Base-by-base conservation (phyloP, 495 filamentous ascomycete genomes). In the Neurospora cerealis region DNA sequence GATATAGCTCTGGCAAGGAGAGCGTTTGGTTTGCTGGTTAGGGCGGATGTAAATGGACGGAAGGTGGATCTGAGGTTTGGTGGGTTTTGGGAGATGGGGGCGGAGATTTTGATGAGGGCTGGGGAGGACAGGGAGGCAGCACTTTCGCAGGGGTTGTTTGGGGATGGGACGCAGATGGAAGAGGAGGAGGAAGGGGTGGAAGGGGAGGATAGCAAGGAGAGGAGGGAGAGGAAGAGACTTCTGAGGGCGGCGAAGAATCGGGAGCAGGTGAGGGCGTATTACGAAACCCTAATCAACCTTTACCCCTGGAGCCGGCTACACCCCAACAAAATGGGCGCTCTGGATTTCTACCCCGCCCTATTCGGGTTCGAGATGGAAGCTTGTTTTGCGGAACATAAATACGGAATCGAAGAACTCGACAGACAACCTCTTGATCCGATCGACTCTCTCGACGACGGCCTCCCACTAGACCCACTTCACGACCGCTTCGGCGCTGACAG, bases 311-410 rank as follows among this genome's bases (percentile, higher is more conserved):
- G 78, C 72, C 44, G 73, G 48, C 69, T 77, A 71, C 75, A 78
- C 17, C 78, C 80, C 5, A 62, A 74, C 13, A 71, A 73, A 7
- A 77, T 79, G 39, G 74, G 60, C 1, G 81, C 81, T 13, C 44
- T 85, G 38, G 81, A 85, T 69, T 85, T 86, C 72, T 82, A 81
- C 71, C 79, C 80, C 17, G 80, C 80, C 40, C 74, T 86, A 34
- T 85, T 83, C 69, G 78, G 78, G 62, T 73, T 78, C 69, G 84
- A 86, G 77, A 77, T 84, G 73, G 81, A 85, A 48, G 79, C 74
- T 60, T 75, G 82, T 8, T 76, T 81, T 71, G 76, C 74, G 24
- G 79, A 80, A 71, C 75, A 81, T 36, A 69, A 62, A 32, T 13
- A 44, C 36, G 78, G 75, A 0, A 0, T 36, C 0, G 13, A 66